Evolutionary conservation across 2,329 filamentous ascomycete genomes (phyloP).

Genomic region (Chaetomiaceae sp.): DNA sequence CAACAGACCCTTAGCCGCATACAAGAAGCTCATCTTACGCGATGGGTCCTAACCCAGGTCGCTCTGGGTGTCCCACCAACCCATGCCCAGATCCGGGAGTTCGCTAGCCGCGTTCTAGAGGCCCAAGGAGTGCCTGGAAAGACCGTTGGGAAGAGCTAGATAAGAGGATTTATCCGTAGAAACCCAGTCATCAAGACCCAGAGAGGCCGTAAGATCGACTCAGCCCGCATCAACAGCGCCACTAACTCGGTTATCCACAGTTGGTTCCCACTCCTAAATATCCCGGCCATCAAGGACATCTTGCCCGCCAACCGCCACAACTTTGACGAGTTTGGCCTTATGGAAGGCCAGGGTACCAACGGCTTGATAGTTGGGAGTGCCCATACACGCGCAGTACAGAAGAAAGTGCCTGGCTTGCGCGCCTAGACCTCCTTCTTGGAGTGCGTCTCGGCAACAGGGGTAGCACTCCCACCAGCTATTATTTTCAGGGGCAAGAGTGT

Average conservation of each 20-base stretch:
- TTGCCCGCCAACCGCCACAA: conserved; percentile 1
- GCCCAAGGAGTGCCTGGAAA: no score
- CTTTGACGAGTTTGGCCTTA: neutral
- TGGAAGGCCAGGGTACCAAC: conserved; percentile 2
- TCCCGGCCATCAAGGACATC: no score
- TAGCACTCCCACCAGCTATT: neutral
- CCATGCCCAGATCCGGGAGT: no score
- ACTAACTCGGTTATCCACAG: neutral
- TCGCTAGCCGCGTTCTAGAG: no score
- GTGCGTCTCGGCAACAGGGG: neutral
- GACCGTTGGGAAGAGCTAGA: no score
- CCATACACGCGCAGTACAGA: neutral
- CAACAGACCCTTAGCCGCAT: neutral
- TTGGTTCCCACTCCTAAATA: conserved; percentile 1
- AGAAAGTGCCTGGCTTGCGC: neutral
- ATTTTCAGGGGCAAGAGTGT: neutral
- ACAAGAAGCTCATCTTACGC: no score
- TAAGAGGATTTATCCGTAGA: no score
- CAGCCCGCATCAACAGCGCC: neutral
- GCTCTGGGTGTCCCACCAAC: no score
- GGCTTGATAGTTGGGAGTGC: conserved; percentile 1
- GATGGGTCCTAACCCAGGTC: no score
- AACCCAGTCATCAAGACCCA: no score
- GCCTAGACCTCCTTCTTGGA: conserved; percentile 2
- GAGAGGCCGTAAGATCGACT: no score